Evolutionary conservation across 2,329 filamentous ascomycete genomes (phyloP).

Genomic region (Botrytis porri): DNA sequence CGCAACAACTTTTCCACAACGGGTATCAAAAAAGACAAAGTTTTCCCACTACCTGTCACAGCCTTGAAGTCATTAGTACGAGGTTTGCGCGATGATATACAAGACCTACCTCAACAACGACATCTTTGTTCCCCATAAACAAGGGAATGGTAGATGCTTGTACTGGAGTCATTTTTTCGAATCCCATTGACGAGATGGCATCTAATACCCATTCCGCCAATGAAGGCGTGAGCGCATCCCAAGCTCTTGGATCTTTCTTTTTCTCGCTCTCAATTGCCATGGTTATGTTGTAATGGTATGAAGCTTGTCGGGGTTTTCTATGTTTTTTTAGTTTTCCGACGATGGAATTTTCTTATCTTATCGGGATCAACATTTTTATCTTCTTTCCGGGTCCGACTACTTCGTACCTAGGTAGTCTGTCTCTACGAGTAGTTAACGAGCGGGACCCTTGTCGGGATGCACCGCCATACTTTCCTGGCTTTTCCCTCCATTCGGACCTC

Average conservation of each 20-base stretch:
- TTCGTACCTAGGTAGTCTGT: too few species aligned
- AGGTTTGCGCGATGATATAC: neutral
- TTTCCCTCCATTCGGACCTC: neutral
- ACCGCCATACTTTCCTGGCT: too few species aligned
- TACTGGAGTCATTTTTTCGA: conserved; percentile 86
- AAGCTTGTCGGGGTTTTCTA: neutral
- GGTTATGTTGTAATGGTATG: neutral
- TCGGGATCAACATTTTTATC: neutral
- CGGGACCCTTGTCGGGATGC: neutral
- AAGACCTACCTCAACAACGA: conserved; percentile 71
- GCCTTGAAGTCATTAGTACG: conserved; percentile 48
- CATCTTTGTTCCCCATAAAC: conserved; percentile 86
- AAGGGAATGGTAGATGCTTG: conserved; percentile 88
- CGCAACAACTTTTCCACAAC: conserved; percentile 78
- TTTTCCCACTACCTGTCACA: conserved; percentile 90
- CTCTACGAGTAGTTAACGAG: neutral
- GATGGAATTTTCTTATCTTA: conserved; percentile 20
- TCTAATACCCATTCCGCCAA: conserved; percentile 83
- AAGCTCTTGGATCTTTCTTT: conserved; percentile 53
- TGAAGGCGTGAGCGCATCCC: conserved; percentile 67
- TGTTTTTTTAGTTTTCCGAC: neutral
- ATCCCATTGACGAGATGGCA: conserved; percentile 80
- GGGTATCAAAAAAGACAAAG: conserved; percentile 79
- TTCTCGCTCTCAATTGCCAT: conserved; percentile 22
- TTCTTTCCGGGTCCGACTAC: conserved; percentile 2